Evolutionary conservation across 805 yeast genomes (phyloP).

Genomic region (Kuraishia capsulata): DNA sequence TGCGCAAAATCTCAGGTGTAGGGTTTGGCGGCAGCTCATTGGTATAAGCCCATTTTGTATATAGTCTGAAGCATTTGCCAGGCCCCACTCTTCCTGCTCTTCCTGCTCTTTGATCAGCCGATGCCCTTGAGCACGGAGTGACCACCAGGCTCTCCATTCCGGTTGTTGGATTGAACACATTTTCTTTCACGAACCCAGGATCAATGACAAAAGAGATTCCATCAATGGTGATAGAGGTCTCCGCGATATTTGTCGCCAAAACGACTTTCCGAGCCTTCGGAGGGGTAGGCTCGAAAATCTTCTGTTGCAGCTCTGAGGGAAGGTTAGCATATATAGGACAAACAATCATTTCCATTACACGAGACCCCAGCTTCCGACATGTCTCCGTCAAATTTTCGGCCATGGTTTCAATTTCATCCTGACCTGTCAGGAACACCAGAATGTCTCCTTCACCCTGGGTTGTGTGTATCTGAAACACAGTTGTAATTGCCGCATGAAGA

Average conservation of each 20-base stretch:
- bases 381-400: constrained; percentile 68
- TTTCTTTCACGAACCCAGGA: constrained; percentile 91
- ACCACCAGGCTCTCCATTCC: constrained; percentile 86
- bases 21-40: constrained; percentile 74
- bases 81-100: constrained; percentile 98
- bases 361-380: constrained; percentile 47
- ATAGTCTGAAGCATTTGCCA: constrained; percentile 86
- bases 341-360: constrained; percentile 53
- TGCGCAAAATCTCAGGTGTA: constrained; percentile 86
- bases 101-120: constrained; percentile 95
- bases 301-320: constrained; percentile 74
- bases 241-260: constrained; percentile 94
- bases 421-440: constrained; percentile 87
- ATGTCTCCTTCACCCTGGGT: constrained; percentile 76
- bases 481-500: constrained; percentile 79
- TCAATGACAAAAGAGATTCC: constrained; percentile 94
- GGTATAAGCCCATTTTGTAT: constrained; percentile 73
- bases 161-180: constrained; percentile 75
- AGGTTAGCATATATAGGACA: constrained; percentile 89
- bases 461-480: constrained; percentile 79
- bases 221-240: constrained; percentile 91
- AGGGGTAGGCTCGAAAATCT: constrained; percentile 85
- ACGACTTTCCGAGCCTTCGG: constrained; percentile 73
- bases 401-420: constrained; percentile 86
- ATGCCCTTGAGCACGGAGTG: constrained; percentile 86